These are phyloP conservation scores for Chlorophyllum brunneum DNA, from an alignment of 768 basidiomycete species.

Conservation along the genomic window DNA sequence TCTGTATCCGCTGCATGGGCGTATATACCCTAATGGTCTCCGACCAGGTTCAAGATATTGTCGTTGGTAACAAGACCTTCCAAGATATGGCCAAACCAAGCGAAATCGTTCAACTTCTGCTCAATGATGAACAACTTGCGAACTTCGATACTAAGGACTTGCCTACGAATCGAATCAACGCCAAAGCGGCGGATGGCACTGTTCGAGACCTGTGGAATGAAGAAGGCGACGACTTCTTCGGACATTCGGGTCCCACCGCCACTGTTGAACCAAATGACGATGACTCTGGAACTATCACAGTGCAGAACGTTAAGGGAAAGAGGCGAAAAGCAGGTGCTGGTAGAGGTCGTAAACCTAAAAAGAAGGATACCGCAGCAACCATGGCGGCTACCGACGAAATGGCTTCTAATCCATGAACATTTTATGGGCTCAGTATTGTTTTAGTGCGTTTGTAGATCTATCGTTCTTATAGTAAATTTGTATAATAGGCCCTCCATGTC, in stretches of 20 bases:
- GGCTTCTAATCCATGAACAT: constrained; percentile 11
- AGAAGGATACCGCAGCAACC: constrained; percentile 22
- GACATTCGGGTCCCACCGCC: constrained; percentile 39
- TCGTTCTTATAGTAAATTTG: constrained; percentile 11
- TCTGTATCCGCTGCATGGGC: not conserved
- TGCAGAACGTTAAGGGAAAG: constrained; percentile 35
- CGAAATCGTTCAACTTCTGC: constrained; percentile 91
- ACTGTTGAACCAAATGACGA: constrained; percentile 33
- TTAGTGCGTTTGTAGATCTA: constrained; percentile 12
- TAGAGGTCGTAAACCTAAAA: constrained; percentile 36
- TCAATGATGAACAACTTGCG: constrained; percentile 93
- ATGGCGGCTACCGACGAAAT: constrained; percentile 1
- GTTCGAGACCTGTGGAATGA: constrained; percentile 78
- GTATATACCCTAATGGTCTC: not conserved
- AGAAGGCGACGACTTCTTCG: constrained; percentile 85
- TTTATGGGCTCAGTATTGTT: constrained; percentile 4
- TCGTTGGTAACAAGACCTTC: constrained; percentile 95
- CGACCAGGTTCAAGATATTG: constrained; percentile 92
- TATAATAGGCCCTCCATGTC: constrained; percentile 13
- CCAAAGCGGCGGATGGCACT: constrained; percentile 29
- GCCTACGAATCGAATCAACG: constrained; percentile 24
- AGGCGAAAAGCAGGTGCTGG: constrained; percentile 36
- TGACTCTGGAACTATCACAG: constrained; percentile 28
- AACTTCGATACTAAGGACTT: constrained; percentile 45
- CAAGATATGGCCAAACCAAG: constrained; percentile 92